Base-by-base conservation (phyloP, 371 early-diverging fungal genomes). In the Mortierella sp. region DNA sequence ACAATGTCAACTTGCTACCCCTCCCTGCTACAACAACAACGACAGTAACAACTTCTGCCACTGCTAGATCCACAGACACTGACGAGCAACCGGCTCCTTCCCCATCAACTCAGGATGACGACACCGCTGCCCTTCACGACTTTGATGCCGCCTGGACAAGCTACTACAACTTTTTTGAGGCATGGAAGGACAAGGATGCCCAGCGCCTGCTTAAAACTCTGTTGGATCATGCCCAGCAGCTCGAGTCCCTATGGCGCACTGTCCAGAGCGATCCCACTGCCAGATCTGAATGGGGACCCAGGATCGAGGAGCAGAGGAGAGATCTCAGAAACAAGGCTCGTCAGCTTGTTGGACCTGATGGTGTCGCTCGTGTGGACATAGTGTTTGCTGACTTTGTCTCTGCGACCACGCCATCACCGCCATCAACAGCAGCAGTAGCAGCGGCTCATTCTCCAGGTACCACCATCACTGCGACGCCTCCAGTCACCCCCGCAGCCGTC, bases 141-240 rank as follows among this genome's bases (percentile, higher is more conserved):
- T 85, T 85, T 72, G 86, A 85, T 48, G 63, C 72, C 11, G 86
- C 86, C 31, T 85, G 86, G 86, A 63, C 74, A 26, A 75, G 73
- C 54, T 85, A 85, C 78, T 85, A 77, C 73, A 44, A 73, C 28
- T 65, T 81, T 47, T 82, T 85, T 31, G 75, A 82, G 44, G 78
- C 86, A 11, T 85, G 86, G 86, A 85, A 85, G 48, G 77, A 77
- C 26, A 79, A 71, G 76, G 86, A 85, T 45, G 82, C 80, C 16
- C 50, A 72, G n/a, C 78, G 86, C 13, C 73, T 85, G 31, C 26
- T 85, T 19, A 19, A 75, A 16, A 81, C 80, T 5, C 44, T 85
- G 3, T 45, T 85, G 34, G 82, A 79, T 38, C 86, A 85, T 34
- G 86, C 86, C 5, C 82, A 26, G 19, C 82, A 82, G 54, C 77